These are phyloP conservation scores for Trichophyton schoenleinii DNA, from an alignment of 2,329 filamentous ascomycete species.

Conservation along the genomic window DNA sequence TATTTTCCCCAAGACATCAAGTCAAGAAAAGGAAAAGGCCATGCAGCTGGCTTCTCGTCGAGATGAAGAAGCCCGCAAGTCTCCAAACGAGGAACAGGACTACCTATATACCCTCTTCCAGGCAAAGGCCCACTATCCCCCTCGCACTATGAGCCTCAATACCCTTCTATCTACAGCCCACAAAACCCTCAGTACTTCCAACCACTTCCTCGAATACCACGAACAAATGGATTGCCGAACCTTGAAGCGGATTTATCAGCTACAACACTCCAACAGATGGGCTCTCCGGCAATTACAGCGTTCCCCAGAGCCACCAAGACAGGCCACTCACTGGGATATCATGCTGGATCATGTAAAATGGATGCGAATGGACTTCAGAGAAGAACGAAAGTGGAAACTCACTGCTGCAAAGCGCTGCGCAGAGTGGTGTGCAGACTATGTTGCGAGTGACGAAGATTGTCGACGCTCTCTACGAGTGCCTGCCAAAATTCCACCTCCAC, in stretches of 20 bases:
- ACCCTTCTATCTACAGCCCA: slow-evolving; percentile 69
- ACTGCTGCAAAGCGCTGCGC: slow-evolving; percentile 68
- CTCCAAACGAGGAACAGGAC: slow-evolving; percentile 39
- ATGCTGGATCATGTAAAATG: slow-evolving; percentile 86
- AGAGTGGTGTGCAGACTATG: slow-evolving; percentile 71
- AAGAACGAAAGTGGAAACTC: slow-evolving; percentile 90
- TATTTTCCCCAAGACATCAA: slow-evolving; percentile 54
- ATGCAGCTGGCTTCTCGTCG: slow-evolving; percentile 39
- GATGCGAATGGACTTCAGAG: slow-evolving; percentile 93
- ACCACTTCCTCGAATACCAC: slow-evolving; percentile 69
- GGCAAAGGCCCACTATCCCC: slow-evolving; percentile 45
- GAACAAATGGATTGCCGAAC: slow-evolving; percentile 83
- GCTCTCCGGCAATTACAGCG: slow-evolving; percentile 80
- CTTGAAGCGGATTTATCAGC: slow-evolving; percentile 70
- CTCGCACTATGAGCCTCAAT: slow-evolving; percentile 43
- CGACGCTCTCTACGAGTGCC: slow-evolving; percentile 57
- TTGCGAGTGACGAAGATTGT: slow-evolving; percentile 51
- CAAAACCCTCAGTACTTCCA: slow-evolving; percentile 78
- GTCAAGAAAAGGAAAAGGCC: slow-evolving; percentile 36
- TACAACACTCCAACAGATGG: slow-evolving; percentile 89
- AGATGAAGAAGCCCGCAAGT: neutral
- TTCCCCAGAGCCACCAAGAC: slow-evolving; percentile 64
- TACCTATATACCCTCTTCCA: slow-evolving; percentile 54
- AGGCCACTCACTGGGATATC: slow-evolving; percentile 71
- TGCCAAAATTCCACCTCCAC: slow-evolving; percentile 14